Percentiles rank a stretch among this genome's conserved stretches.
Conservation (phyloP, 331 rosid genomes). For the Cydonia oblonga region DNA sequence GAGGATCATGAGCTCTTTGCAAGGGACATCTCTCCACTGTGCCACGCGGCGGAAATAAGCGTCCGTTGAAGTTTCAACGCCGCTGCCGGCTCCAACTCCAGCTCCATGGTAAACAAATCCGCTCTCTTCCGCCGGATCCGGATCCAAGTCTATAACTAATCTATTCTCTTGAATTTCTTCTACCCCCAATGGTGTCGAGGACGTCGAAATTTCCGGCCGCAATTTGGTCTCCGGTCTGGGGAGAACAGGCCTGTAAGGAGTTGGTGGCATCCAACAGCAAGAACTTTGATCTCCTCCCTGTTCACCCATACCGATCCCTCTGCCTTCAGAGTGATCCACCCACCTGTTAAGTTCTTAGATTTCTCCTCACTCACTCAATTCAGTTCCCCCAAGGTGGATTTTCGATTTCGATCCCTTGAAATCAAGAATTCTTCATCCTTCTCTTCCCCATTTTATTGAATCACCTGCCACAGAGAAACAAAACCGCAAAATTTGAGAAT, state of each 20-base stretch:
- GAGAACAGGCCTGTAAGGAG: conserved; percentile 39
- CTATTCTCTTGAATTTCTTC: neutral
- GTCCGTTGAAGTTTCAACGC: neutral
- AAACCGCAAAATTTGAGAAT: neutral
- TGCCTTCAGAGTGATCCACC: neutral
- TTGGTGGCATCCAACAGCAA: conserved; percentile 32
- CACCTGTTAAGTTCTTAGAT: neutral
- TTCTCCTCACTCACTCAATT: neutral
- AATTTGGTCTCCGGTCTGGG: neutral
- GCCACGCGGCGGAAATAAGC: neutral
- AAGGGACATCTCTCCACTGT: neutral
- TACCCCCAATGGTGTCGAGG: neutral
- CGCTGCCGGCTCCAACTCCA: neutral
- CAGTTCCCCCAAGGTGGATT: neutral
- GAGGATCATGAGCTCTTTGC: conserved; percentile 6
- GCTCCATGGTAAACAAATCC: neutral
- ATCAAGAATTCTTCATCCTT: neutral
- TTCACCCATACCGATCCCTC: conserved; percentile 34
- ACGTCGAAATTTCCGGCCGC: neutral
- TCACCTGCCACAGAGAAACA: neutral
- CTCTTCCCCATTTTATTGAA: neutral
- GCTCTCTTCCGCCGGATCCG: neutral
- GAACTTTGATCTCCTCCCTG: conserved; percentile 13
- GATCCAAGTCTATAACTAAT: neutral
- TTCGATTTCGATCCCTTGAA: neutral